phyloP scores from a whole-genome alignment of 1,284 basidiomycete genomes.

The Microbotryomycetes sp. region DNA sequence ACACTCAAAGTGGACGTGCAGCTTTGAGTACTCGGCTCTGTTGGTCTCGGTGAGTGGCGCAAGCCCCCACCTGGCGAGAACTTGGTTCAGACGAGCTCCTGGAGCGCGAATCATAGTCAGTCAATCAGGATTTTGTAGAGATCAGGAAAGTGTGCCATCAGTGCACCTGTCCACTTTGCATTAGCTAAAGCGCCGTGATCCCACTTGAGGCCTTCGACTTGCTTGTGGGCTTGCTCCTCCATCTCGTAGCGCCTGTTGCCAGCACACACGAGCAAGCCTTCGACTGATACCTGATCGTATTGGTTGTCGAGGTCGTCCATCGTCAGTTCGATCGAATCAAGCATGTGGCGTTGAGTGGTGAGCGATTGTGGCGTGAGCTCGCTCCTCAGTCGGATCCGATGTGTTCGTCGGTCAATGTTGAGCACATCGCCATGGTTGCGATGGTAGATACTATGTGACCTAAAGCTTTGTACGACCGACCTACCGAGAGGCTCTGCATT shows the following conservation, averaged over 20 bases:
- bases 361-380: conserved; percentile 8
- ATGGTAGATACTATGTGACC: conserved; percentile 2
- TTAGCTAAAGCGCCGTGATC: conserved; percentile 18
- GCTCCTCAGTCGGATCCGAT: conserved; percentile 6
- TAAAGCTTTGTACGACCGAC: conserved; percentile 6
- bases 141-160: background rate
- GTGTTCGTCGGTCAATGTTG: background rate
- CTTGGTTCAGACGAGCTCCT: conserved; percentile 11
- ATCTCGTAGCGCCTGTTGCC: conserved; percentile 34
- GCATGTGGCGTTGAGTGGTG: too few species aligned
- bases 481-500: conserved; percentile 22
- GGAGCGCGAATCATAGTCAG: background rate
- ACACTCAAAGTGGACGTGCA: conserved; percentile 33
- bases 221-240: conserved; percentile 10
- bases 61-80: conserved; percentile 8
- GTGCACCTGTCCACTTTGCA: conserved; percentile 8
- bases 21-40: background rate
- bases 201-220: conserved; percentile 33
- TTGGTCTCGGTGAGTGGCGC: background rate
- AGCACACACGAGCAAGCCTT: conserved; percentile 20
- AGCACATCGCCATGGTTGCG: conserved; percentile 30
- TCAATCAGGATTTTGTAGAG: background rate
- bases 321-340: background rate
- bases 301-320: conserved; percentile 6
- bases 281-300: background rate